Base-by-base conservation (phyloP, 139 green algal genomes). In the Desmodesmus armatus region DNA sequence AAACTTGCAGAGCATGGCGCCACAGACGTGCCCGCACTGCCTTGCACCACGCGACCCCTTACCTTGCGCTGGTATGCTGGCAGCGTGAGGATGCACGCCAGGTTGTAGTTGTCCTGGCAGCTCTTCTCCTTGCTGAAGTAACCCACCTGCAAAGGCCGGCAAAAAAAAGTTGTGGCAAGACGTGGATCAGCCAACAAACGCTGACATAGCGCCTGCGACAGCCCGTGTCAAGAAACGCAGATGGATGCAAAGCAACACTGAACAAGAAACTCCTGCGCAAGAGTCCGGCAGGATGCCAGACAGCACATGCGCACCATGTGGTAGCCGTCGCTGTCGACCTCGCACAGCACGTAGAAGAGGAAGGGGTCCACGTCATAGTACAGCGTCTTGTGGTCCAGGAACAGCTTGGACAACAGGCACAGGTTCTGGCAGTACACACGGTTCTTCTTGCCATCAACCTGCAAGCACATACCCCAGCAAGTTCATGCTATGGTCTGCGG, bases 291-390 rank as follows among this genome's bases (percentile, higher is more conserved):
- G 17, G n/a, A n/a, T n/a, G n/a, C n/a, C n/a, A n/a, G n/a, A n/a
- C n/a, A n/a, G n/a, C n/a, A n/a, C n/a, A n/a, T n/a, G n/a, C n/a
- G n/a, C n/a, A n/a, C n/a, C n/a, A n/a, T 39, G 60, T 69, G 39
- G 67, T 76, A 76, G 17, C 96, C 96, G 6, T 95, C 83, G 49
- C 95, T 92, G 84, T 99, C 96, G 21, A 92, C 94, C 92, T 99
- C 98, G 88, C 95, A 99, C 83, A 99, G 90, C 29, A 99, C 93
- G 90, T 99, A 99, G 91, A 99, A 99, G 25, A 99, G 92, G 88
- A 99, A 99, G 27, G 98, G 93, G 91, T 99, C 98, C 11, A 99
- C 97, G 80, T 99, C 98, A 85, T 99, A 99, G 92, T 98, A 99
- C 33, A 99, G 92, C 43, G 97, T 99, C 93, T 99, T 99, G 93